Evolutionary conservation across 1,139 yeast genomes (phyloP), one percentile per base, ranked within the genome.

Genomic region (Kazachstania sp.): DNA sequence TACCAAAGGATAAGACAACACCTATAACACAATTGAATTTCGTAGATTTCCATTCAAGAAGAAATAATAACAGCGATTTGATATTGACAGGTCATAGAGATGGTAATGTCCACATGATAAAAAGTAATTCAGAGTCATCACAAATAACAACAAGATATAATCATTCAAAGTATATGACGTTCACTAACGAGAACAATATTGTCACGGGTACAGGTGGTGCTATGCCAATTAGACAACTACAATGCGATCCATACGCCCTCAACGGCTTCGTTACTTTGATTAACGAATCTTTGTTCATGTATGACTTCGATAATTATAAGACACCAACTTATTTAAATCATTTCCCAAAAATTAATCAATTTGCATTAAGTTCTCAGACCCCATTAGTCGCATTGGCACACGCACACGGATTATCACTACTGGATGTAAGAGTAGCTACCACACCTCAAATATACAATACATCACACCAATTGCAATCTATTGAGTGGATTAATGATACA

Each of bases 271-370:
- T 54, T 3, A 60, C 65, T 3, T 34, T 59, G 19, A 51, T 61
- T 13, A 61, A 60, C 43, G 62, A 62, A 28, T 56, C 61, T 5
- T 32, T 62, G 13, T 61, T 61, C 46, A 54, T 62, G 28, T 62
- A 56, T 41, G 56, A 59, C 30, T 34, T 59, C 28, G 51, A 54
- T 31, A 51, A 55, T 28, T 49, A 49, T 23, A 56, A 50, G 37
- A 36, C 49, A 2, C 66, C 66, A n/a, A 48, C 54, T 28, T 61
- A 51, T 43, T 39, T 61, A 38, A 53, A 60, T 40, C 47, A 53
- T 37, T 54, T 56, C 46, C 51, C 54, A 2, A 61, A 60, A 2
- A 40, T 62, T 9, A 58, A 56, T 35, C 52, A 58, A 2, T 44
- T 60, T 37, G 54, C 53, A 4, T n/a, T 23, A 9, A 7, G 11